Base-by-base conservation (phyloP, 805 yeast genomes). In the Myxozyma mucilagina region DNA sequence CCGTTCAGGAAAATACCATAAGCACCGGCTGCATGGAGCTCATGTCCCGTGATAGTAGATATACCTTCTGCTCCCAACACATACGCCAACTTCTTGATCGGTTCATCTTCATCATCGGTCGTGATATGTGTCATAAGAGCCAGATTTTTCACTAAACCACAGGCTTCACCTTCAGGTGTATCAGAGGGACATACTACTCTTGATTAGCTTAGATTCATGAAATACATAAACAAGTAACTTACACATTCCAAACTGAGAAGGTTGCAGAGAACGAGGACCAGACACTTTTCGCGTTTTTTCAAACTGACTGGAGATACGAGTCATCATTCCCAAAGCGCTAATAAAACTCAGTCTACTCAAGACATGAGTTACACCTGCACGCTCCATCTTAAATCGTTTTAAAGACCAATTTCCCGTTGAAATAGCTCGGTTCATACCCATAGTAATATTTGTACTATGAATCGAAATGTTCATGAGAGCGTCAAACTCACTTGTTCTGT, bases 101-200 rank as follows among this genome's bases (percentile, higher is more conserved):
- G 98, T 9, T 81, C 89, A 70, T 93, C 97, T 74, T 94, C 99
- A 69, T 90, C 97, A 75, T 94, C 99, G 0, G 99, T 93, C 4
- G 99, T 94, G 71, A 94, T 94, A 75, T 94, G 99, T 10, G 99
- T 94, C 99, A 94, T 94, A 50, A 94, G 80, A 1, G 99, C 99
- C 74, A 94, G 79, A 73, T 94, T 94, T 77, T 94, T 94, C 41
- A 94, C 99, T 75, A 94, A 82, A 72, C 99, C 99, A 84, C 99
- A 94, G 0, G 99, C 99, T 76, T 94, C 99, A 81, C 99, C 99
- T 82, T 94, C 99, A 0, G 99, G 99, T 0, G 99, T 94, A 82
- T 94, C 99, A 0, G 98, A 89, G 6, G 98, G 90, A 80, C 99
- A 94, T 62, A 94, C 62, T 61, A n/a, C n/a, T 4, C 41, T 16